Evolutionary conservation across 2,329 filamentous ascomycete genomes (phyloP).

Genomic region (Seiridium unicorne): DNA sequence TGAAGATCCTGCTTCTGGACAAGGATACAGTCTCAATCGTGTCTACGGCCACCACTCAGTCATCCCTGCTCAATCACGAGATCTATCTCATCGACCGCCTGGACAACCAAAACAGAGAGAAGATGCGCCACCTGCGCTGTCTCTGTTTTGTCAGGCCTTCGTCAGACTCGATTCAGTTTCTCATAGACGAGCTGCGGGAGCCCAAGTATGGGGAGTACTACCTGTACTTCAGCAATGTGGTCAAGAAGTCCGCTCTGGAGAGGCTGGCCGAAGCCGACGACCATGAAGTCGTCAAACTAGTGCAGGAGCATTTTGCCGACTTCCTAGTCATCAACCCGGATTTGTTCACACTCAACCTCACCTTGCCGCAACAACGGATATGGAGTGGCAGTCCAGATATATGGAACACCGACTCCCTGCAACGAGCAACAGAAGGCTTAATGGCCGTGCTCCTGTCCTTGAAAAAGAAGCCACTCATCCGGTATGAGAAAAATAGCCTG

Average conservation of each 20-base stretch:
- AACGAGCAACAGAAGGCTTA: slow-evolving; percentile 82
- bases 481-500: slow-evolving; percentile 88
- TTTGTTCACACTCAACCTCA: slow-evolving; percentile 77
- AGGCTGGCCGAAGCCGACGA: slow-evolving; percentile 94
- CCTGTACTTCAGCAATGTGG: slow-evolving; percentile 95
- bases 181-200: slow-evolving; percentile 93
- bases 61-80: slow-evolving; percentile 89
- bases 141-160: slow-evolving; percentile 92
- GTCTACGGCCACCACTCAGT: slow-evolving; percentile 94
- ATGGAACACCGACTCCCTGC: slow-evolving; percentile 88
- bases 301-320: slow-evolving; percentile 96
- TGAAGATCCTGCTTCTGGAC: slow-evolving; percentile 96
- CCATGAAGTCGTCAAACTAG: slow-evolving; percentile 89
- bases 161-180: slow-evolving; percentile 84
- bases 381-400: slow-evolving; percentile 81
- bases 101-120: slow-evolving; percentile 86
- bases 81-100: slow-evolving; percentile 96
- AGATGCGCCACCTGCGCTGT: slow-evolving; percentile 96
- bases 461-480: slow-evolving; percentile 94
- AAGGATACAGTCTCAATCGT: slow-evolving; percentile 91
- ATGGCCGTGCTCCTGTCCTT: slow-evolving; percentile 81
- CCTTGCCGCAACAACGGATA: slow-evolving; percentile 70
- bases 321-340: slow-evolving; percentile 95
- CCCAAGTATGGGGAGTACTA: slow-evolving; percentile 98
- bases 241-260: slow-evolving; percentile 94